A percentile compares a stretch with the other conserved stretches of the same genome.
Conservation (phyloP, 2,329 filamentous ascomycete genomes). For the Teratosphaeria zuluensis region DNA sequence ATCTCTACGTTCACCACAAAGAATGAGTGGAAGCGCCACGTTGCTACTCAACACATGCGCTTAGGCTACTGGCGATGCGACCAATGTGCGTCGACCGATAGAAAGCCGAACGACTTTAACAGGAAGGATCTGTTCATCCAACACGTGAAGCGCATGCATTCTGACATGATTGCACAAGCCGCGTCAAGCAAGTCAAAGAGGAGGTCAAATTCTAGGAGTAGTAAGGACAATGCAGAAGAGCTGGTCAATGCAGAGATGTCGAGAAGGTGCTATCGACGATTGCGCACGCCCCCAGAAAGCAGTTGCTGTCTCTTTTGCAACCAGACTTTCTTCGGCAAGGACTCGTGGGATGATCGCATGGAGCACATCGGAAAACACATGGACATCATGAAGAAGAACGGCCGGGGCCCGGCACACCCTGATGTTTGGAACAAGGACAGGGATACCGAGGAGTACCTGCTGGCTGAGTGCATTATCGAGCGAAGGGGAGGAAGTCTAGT, state of each 20-base stretch:
- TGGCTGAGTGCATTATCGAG: constrained; percentile 28
- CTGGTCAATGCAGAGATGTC: constrained; percentile 37
- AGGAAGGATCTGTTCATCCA: constrained; percentile 88
- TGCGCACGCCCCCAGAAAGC: constrained; percentile 51
- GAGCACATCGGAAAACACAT: constrained; percentile 80
- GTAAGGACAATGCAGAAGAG: constrained; percentile 10
- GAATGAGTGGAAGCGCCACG: constrained; percentile 94
- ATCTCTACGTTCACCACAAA: constrained; percentile 62
- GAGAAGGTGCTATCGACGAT: constrained; percentile 51
- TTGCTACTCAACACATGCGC: constrained; percentile 68
- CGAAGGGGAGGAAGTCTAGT: background rate
- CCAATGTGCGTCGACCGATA: constrained; percentile 38
- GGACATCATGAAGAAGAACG: constrained; percentile 44
- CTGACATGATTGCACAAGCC: background rate
- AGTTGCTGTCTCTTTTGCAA: constrained; percentile 59
- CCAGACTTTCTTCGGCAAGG: constrained; percentile 51
- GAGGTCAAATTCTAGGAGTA: constrained; percentile 9
- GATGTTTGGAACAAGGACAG: constrained; percentile 28
- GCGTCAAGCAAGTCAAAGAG: constrained; percentile 31
- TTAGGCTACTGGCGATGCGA: constrained; percentile 68
- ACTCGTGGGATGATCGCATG: constrained; percentile 72
- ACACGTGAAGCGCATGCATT: constrained; percentile 78
- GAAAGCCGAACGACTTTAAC: constrained; percentile 59
- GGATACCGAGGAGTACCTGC: constrained; percentile 30
- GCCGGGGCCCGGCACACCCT: constrained; percentile 15